phyloP scores from a whole-genome alignment of 352 stramenopile genomes.

The Lagenidium sp. region DNA sequence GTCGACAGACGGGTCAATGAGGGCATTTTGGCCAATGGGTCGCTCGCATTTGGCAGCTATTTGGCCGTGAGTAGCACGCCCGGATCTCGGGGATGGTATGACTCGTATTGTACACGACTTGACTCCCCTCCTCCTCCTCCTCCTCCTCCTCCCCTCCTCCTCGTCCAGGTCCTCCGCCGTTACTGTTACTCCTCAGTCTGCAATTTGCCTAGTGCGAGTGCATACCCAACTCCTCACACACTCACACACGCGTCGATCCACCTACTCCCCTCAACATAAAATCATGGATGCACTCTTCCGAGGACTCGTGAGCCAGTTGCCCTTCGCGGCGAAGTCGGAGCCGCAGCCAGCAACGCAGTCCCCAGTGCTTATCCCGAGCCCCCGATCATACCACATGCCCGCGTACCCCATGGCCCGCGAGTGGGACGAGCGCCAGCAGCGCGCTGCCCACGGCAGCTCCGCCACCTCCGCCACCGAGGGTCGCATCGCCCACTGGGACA shows the following conservation, averaged over 20 bases:
- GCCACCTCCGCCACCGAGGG: conserved; percentile 3
- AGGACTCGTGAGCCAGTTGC: conserved; percentile 1
- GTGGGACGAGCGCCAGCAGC: conserved; percentile 17
- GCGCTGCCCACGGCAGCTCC: background rate
- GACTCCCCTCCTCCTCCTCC: conserved; percentile 1
- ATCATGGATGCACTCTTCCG: conserved; percentile 16
- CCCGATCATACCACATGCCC: conserved; percentile 17
- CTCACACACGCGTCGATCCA: background rate
- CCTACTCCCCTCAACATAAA: background rate
- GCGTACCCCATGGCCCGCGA: conserved; percentile 17
- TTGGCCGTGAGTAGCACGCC: no score
- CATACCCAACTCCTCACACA: background rate
- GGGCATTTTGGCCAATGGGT: conserved; percentile 4
- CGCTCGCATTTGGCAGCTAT: background rate
- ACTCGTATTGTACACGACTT: background rate
- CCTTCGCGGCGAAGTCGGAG: background rate
- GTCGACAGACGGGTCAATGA: conserved; percentile 2
- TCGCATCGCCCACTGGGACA: conserved; percentile 75
- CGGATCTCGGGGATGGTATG: no score
- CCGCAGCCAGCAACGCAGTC: background rate
- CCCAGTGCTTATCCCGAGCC: conserved; percentile 10
- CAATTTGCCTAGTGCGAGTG: conserved; percentile 4
- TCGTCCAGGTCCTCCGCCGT: no score
- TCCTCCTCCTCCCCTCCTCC: no score
- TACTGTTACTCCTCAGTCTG: conserved; percentile 11